phyloP scores from a whole-genome alignment of 2,329 filamentous ascomycete species.

The Zasmidium citrigriseum region DNA sequence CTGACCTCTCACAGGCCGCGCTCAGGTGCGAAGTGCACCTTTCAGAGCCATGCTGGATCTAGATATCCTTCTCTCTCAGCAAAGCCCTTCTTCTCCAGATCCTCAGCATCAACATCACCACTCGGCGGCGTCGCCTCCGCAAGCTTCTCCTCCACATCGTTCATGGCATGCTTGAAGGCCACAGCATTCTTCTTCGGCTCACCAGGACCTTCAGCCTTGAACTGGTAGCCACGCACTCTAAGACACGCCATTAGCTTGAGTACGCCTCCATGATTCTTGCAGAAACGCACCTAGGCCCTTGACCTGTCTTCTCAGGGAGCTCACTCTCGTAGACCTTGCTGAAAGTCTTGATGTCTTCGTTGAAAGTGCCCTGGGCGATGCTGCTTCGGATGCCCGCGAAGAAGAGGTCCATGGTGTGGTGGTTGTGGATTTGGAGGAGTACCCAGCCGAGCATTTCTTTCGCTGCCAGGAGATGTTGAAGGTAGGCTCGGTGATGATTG shows the following conservation, averaged over 20 bases:
- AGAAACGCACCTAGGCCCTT: slow-evolving; percentile 64
- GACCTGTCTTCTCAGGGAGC: slow-evolving; percentile 72
- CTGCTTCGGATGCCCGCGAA: slow-evolving; percentile 69
- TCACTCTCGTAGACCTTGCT: slow-evolving; percentile 67
- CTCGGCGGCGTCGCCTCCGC: slow-evolving; percentile 49
- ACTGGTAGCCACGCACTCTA: slow-evolving; percentile 77
- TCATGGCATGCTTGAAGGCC: slow-evolving; percentile 61
- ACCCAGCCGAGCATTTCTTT: slow-evolving; percentile 98
- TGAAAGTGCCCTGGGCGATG: slow-evolving; percentile 59
- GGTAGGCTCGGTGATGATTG: slow-evolving; percentile 79
- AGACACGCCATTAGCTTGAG: slow-evolving; percentile 12
- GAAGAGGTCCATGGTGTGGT: slow-evolving; percentile 70
- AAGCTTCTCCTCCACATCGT: slow-evolving; percentile 50
- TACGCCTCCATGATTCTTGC: slow-evolving; percentile 5
- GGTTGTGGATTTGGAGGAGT: slow-evolving; percentile 89
- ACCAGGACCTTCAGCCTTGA: slow-evolving; percentile 67
- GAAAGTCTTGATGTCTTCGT: slow-evolving; percentile 61
- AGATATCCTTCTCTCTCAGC: slow-evolving; percentile 29
- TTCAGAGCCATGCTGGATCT: no score
- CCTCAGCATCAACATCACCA: slow-evolving; percentile 52
- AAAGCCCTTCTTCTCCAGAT: slow-evolving; percentile 49
- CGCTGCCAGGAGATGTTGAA: slow-evolving; percentile 83
- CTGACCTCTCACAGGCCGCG: no score
- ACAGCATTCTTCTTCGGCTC: slow-evolving; percentile 68
- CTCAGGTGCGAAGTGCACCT: no score